These are phyloP conservation scores for Pythium brassicae DNA, from an alignment of 352 stramenopile genomes.

Conservation along the genomic window DNA sequence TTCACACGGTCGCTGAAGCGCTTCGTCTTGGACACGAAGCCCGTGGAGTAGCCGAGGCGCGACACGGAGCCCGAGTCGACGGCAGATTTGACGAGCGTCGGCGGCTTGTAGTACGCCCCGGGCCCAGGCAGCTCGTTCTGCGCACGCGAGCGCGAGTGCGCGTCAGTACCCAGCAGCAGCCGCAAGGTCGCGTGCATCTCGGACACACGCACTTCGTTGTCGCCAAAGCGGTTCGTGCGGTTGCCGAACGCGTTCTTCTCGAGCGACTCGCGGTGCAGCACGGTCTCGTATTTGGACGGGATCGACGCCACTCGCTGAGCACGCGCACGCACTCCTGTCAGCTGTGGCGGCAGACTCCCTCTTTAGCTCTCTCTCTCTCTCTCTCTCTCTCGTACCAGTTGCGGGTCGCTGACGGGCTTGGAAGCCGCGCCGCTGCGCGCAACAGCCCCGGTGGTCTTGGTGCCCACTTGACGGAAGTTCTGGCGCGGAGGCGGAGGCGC, in stretches of 20 bases:
- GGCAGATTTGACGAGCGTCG: conserved; percentile 54
- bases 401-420: conserved; percentile 12
- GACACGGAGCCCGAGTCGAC: conserved; percentile 71
- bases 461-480: conserved; percentile 69
- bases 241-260: conserved; percentile 68
- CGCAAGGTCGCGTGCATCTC: no score
- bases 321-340: not conserved
- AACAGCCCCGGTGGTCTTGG: conserved; percentile 30
- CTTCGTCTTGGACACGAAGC: conserved; percentile 77
- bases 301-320: conserved; percentile 59
- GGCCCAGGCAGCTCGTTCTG: conserved; percentile 73
- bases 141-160: not conserved
- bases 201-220: conserved; percentile 24
- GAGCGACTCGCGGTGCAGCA: conserved; percentile 50
- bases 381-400: conserved; percentile 12
- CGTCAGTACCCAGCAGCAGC: not conserved
- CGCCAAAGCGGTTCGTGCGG: conserved; percentile 60
- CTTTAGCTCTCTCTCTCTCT: no score
- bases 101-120: conserved; percentile 62
- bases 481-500: conserved; percentile 14
- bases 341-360: conserved; percentile 6
- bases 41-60: conserved; percentile 62
- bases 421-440: conserved; percentile 16
- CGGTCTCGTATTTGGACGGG: conserved; percentile 75
- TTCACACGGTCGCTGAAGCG: conserved; percentile 53